A percentile compares a stretch with the other conserved stretches of the same genome.
Evolutionary conservation across 73 alveolate species (phyloP).

Genomic region (Breviolum minutum): DNA sequence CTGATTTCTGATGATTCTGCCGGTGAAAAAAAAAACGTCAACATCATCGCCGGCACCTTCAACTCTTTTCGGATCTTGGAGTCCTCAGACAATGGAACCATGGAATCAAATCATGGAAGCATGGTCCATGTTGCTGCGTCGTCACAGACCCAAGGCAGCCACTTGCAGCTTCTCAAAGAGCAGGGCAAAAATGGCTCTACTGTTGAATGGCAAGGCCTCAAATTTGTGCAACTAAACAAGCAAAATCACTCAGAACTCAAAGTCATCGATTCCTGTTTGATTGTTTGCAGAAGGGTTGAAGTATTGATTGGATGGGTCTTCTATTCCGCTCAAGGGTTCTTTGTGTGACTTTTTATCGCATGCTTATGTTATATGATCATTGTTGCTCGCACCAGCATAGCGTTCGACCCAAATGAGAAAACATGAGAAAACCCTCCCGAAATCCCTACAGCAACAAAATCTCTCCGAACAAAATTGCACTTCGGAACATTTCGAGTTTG

Average conservation of each 20-base stretch:
- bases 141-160: background rate
- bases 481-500: background rate
- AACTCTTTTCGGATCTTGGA: background rate
- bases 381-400: too few relatives aligned
- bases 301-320: background rate
- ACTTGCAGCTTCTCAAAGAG: conserved; percentile 55
- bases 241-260: background rate
- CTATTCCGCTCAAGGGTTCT: background rate
- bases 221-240: background rate
- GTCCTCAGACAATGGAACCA: background rate
- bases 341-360: too few relatives aligned
- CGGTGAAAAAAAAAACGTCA: too few relatives aligned
- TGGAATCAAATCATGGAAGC: background rate
- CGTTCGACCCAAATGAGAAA: too few relatives aligned
- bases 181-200: conserved; percentile 33
- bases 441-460: background rate
- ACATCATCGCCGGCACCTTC: background rate
- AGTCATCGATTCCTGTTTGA: background rate
- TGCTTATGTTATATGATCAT: too few relatives aligned
- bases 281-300: background rate
- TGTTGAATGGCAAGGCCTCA: conserved; percentile 83
- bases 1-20: too few relatives aligned
- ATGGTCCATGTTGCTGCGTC: background rate
- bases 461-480: background rate
- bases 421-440: too few relatives aligned